Base-by-base conservation (phyloP, 1,284 basidiomycete genomes). In the Austroboletus novae-zelandiae region DNA sequence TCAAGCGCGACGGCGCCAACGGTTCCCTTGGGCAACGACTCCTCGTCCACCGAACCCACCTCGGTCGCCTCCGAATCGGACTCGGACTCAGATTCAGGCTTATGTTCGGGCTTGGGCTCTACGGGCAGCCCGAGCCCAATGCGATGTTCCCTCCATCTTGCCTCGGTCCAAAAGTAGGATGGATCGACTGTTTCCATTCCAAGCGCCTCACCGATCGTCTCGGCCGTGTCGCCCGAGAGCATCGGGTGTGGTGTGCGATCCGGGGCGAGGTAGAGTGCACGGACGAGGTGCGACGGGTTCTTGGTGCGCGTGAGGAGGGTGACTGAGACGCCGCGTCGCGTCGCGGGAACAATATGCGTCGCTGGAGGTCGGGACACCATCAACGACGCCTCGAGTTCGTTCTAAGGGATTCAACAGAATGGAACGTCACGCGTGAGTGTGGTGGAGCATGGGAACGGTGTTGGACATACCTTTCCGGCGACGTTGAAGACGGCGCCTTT, bases 1-100 rank as follows among this genome's bases (percentile, higher is more conserved):
- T 93, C 90, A 29, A 92, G 71, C 2, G 88, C 90, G 14, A 92
- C 88, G 1, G 90, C 91, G 20, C 90, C 90, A 4, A 93, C 88
- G 0, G 89, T 92, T 3, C 89, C 91, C 39, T 72, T 85, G 1
- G 90, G 88, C 50, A 81, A 71, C 53, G 78, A 72, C 60, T 89
- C 85, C 55, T 52, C 8, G 27, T 53, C 43, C 18, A 30, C 15
- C 9, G 47, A 52, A 5, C 42, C 57, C n/a, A 60, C 50, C 14
- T 54, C 45, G 1, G 55, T 65, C 34, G 23, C 31, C 25, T 61
- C 48, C n/a, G 58, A 34, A 7, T 39, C 51, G 2, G n/a, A 13
- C 6, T 35, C 50, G 3, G 36, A 46, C 23, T 1, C 13, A 6
- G 17, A 8, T 11, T 48, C 34, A 4, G 32, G 34, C 3, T 29